Evolutionary conservation across 345 rosid genomes (phyloP).

Genomic region (Eucalyptus melliodora): DNA sequence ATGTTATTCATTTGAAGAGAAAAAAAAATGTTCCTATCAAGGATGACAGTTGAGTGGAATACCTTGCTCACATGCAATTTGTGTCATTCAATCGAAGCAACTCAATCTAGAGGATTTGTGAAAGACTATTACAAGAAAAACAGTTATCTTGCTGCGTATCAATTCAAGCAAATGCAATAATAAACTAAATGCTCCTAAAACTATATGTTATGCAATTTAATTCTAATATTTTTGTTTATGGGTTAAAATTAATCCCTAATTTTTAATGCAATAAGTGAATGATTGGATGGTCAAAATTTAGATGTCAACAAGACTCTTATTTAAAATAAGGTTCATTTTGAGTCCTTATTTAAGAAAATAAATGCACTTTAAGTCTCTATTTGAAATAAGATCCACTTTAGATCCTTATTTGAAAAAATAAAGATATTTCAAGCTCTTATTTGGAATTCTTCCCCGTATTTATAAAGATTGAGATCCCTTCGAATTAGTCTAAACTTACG

Average conservation of each 20-base stretch:
- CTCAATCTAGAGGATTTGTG: not conserved
- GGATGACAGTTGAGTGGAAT: not conserved
- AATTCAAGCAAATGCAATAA: not conserved
- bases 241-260: too few relatives aligned
- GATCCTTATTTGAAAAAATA: too few relatives aligned
- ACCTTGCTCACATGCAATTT: not conserved
- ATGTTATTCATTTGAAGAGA: not conserved
- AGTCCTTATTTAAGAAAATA: too few relatives aligned
- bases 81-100: not conserved
- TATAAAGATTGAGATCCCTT: not conserved
- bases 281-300: too few relatives aligned
- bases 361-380: not conserved
- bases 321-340: too few relatives aligned
- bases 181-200: too few relatives aligned
- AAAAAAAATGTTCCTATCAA: not conserved
- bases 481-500: not conserved
- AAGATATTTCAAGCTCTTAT: too few relatives aligned
- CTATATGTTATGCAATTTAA: too few relatives aligned
- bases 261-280: too few relatives aligned
- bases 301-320: not conserved
- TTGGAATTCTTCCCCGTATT: not conserved
- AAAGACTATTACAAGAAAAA: not conserved
- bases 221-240: too few relatives aligned
- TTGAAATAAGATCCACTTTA: too few relatives aligned
- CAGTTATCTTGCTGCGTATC: not conserved